Evolutionary conservation across 106 monocot genomes (phyloP), one percentile per base, ranked within the genome.

Genomic region (Platanthera guangdongensis): DNA sequence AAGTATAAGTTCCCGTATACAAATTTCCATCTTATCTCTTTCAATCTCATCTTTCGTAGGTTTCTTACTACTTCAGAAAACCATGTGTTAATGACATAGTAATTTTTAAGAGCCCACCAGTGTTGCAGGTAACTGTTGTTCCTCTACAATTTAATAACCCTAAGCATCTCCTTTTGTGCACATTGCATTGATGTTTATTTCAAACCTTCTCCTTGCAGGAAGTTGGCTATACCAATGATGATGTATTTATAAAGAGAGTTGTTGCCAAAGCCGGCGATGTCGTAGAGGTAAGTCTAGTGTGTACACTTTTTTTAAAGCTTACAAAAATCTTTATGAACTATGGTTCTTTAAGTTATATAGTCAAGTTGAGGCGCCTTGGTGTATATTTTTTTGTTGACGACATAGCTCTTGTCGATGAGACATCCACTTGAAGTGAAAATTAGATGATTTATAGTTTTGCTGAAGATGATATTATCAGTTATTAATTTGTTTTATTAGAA

Each of bases 41-140:
- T 75, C 52, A 80, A 51, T 48, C 52, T 2, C 14, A 63, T 77
- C 28, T 75, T 78, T 74, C 5, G 77, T 79, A 99, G 99, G 99
- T 99, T 75, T 82, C 94, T 8, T 99, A 99, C 82, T 99, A 99
- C 84, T 99, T 99, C 63, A 88, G 99, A 80, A 90, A 84, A 76
- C 99, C 99, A 68, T 88, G 84, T 81, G 92, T 99, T 21, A 92
- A 99, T 88, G 99, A 99, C 71, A 90, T 99, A 74, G 85, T 99
- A 59, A 99, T 99, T 50, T 99, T 99, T 83, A 99, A 99, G 81
- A 99, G 94, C 70, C 99, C 99, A 11, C 99, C 99, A 72, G 88
- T 90, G 25, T 84, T 99, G 70, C 99, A 99, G 94, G 97, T 92
- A 68, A 30, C 54, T 47, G 48, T 25, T 73, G 47, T 12, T 5